A percentile compares a stretch with the other conserved stretches of the same genome.
These are phyloP conservation scores for Trichoderma brevicompactum DNA, from an alignment of 2,329 filamentous ascomycete genomes.

Conservation along the genomic window DNA sequence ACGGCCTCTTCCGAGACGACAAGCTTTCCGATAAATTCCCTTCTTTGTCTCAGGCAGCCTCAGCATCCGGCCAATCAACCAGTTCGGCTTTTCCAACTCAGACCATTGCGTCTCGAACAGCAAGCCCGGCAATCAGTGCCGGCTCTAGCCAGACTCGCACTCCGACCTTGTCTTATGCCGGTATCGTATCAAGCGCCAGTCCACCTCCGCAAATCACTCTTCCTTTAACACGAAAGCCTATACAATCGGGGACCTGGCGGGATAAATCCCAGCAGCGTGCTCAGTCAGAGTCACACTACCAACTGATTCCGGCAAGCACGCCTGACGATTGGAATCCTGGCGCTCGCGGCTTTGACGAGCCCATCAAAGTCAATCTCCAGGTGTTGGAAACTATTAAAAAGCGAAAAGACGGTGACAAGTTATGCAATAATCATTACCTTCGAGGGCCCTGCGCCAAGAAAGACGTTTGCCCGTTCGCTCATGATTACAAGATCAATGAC, in stretches of 20 bases:
- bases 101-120: conserved; percentile 19
- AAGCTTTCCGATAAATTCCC: conserved; percentile 50
- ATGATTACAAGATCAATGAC: conserved; percentile 56
- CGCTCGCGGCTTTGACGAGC: conserved; percentile 58
- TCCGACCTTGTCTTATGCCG: conserved; percentile 46
- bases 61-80: neutral
- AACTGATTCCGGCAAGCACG: conserved; percentile 38
- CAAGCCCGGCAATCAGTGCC: conserved; percentile 31
- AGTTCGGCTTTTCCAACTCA: neutral
- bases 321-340: conserved; percentile 56
- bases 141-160: conserved; percentile 28
- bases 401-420: conserved; percentile 58
- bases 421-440: conserved; percentile 67
- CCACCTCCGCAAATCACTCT: conserved; percentile 50
- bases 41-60: neutral
- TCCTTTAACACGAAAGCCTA: conserved; percentile 43
- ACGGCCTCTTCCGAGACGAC: conserved; percentile 57
- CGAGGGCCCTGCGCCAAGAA: conserved; percentile 60
- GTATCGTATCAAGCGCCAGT: conserved; percentile 47
- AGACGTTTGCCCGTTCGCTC: conserved; percentile 60
- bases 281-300: conserved; percentile 44
- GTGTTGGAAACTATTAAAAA: conserved; percentile 61
- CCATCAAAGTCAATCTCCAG: conserved; percentile 51
- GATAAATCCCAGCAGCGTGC: conserved; percentile 38
- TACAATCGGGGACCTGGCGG: neutral